Base-by-base conservation (phyloP, 176 grass and related monocot genomes). In the Areca catechu region DNA sequence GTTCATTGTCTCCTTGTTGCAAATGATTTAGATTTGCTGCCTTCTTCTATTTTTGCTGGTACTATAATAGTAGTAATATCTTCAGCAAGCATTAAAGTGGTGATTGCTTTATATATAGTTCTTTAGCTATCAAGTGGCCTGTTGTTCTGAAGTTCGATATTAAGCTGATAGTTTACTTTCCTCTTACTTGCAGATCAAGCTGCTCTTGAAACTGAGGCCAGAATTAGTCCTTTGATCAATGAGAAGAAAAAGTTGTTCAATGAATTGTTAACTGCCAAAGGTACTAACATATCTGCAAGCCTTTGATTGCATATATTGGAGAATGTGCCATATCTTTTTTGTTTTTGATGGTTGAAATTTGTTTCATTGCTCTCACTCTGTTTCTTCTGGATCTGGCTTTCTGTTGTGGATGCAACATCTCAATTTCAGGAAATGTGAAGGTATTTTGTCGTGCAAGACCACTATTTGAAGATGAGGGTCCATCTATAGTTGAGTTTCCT, bases 201-300 rank as follows among this genome's bases (percentile, higher is more conserved):
- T 76, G 78, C 93, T 72, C 71, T 92, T 75, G 93, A 98, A 82
- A 80, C 78, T 34, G 87, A 92, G 77, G 84, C 87, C 72, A 89
- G 87, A 82, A 88, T 97, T 51, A 70, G 76, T 73, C 93, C 93
- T 56, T 67, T 85, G 72, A 80, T 92, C 66, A 80, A 92, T 63
- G 93, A 98, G 74, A 98, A 92, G 69, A 98, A 88, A 82, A 83
- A 57, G 50, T 67, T 98, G 77, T 97, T 97, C 75, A 97, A 97
- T 76, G 83, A 88, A 57, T 74, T 97, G 56, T 62, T 97, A 60
- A 97, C 87, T 23, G 69, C 89, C 55, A 91, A 91, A 85, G 93
- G 92, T 90, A 87, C 18, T 15, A 48, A 4, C 5, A 67, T 37
- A 17, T 43, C 34, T 10, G 34, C 5, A 43, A 43, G 34, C 34